Conservation (phyloP, 148 eudicot genomes). For the Suaeda aralocaspica region DNA sequence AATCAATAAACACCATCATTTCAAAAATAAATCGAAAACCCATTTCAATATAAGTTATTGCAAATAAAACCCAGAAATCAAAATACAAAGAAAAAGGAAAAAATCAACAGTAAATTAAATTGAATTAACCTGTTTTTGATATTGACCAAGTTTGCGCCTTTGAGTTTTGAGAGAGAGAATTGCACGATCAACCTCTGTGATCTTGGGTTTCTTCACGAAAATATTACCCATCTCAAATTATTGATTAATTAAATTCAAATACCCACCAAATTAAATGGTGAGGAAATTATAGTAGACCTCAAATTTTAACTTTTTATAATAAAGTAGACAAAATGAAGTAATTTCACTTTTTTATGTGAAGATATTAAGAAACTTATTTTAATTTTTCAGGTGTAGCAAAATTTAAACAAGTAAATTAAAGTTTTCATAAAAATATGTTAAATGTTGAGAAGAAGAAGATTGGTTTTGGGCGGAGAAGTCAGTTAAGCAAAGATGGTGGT, state of each 20-base stretch:
- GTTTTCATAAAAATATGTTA: too few relatives aligned
- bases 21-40: not conserved
- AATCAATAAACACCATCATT: too few relatives aligned
- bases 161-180: conserved; percentile 94
- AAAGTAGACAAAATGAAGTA: too few relatives aligned
- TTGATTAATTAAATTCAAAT: too few relatives aligned
- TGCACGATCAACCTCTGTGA: conserved; percentile 93
- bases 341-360: too few relatives aligned
- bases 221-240: conserved; percentile 70
- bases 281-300: not conserved
- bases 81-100: not conserved
- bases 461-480: too few relatives aligned
- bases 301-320: too few relatives aligned
- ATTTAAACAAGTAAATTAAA: too few relatives aligned
- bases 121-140: conserved; percentile 74
- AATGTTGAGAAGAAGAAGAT: too few relatives aligned
- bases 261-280: not conserved
- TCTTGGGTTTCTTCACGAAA: conserved; percentile 89
- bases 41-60: conserved; percentile 8
- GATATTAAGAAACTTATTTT: too few relatives aligned
- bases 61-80: conserved; percentile 6
- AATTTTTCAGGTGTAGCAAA: too few relatives aligned
- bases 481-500: too few relatives aligned
- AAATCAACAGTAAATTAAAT: not conserved
- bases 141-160: conserved; percentile 91